These are phyloP conservation scores for Candida incommunis DNA, from an alignment of 805 yeast species.

Conservation along the genomic window DNA sequence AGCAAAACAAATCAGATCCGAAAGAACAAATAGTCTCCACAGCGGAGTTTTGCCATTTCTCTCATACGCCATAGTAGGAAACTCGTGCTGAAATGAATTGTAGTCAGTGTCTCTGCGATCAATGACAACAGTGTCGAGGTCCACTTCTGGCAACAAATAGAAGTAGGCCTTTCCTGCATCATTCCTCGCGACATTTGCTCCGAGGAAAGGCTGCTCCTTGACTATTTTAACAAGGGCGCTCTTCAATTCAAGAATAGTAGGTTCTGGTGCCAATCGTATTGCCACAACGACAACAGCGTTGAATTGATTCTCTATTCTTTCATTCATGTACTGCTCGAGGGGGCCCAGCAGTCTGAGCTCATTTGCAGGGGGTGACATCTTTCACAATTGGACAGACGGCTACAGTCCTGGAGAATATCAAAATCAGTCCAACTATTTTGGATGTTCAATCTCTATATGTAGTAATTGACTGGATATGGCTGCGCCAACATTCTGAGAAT, in stretches of 20 bases:
- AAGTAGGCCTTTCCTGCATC: neutral
- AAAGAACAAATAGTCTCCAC: neutral
- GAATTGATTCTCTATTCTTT: neutral
- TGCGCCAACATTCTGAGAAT: too few relatives aligned
- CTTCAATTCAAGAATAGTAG: neutral
- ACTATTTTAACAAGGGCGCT: neutral
- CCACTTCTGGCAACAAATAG: neutral
- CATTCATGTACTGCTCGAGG: neutral
- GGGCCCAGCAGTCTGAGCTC: neutral
- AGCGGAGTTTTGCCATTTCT: neutral
- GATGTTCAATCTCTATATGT: too few relatives aligned
- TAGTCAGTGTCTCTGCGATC: neutral
- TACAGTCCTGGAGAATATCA: too few relatives aligned
- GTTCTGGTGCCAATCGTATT: neutral
- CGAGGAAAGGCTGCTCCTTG: neutral
- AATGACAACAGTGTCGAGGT: neutral
- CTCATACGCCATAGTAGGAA: neutral
- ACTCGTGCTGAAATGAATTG: neutral
- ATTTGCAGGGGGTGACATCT: too few relatives aligned
- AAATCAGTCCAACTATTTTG: too few relatives aligned
- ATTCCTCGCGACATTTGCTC: neutral
- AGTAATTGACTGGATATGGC: too few relatives aligned
- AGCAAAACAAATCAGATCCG: slow-evolving; percentile 5
- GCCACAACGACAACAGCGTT: neutral
- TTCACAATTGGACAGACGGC: too few relatives aligned